Conservation (phyloP, 1,284 basidiomycete species). For the Earliella scabrosa region DNA sequence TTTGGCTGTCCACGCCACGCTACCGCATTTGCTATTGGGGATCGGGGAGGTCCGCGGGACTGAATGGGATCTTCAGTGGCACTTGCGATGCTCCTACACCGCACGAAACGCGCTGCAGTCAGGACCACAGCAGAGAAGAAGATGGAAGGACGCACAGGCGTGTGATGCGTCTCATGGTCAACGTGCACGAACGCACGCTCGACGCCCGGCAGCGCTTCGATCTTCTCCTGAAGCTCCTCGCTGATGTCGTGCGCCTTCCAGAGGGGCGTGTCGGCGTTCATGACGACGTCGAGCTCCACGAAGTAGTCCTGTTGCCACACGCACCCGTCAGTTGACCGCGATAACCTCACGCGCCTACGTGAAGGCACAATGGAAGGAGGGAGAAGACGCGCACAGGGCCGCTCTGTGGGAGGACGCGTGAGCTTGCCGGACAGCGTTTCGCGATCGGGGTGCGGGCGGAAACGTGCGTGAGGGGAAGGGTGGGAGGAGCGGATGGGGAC, state of each 20-base stretch:
- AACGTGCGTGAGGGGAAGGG: not conserved
- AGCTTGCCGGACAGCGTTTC: not conserved
- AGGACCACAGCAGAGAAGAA: not conserved
- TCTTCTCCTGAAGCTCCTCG: conserved; percentile 91
- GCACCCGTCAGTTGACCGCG: not conserved
- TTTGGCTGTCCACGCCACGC: no score
- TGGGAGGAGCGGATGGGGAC: no score
- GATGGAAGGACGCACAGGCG: conserved; percentile 55
- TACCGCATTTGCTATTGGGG: no score
- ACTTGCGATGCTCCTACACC: not conserved
- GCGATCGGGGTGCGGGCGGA: not conserved
- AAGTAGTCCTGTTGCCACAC: conserved; percentile 62
- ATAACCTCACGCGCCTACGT: not conserved
- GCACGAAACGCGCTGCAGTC: not conserved
- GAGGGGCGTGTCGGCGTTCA: conserved; percentile 86
- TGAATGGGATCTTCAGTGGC: not conserved
- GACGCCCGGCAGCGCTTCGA: conserved; percentile 90
- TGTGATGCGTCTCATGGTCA: conserved; percentile 91
- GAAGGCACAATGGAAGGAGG: not conserved
- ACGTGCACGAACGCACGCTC: conserved; percentile 93
- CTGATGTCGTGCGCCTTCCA: conserved; percentile 95
- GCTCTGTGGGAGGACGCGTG: conserved; percentile 44
- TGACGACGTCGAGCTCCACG: conserved; percentile 95
- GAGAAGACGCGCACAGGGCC: conserved; percentile 45
- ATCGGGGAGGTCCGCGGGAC: no score